phyloP scores from a whole-genome alignment of 2,329 filamentous ascomycete species.

The Diatrype stigma region DNA sequence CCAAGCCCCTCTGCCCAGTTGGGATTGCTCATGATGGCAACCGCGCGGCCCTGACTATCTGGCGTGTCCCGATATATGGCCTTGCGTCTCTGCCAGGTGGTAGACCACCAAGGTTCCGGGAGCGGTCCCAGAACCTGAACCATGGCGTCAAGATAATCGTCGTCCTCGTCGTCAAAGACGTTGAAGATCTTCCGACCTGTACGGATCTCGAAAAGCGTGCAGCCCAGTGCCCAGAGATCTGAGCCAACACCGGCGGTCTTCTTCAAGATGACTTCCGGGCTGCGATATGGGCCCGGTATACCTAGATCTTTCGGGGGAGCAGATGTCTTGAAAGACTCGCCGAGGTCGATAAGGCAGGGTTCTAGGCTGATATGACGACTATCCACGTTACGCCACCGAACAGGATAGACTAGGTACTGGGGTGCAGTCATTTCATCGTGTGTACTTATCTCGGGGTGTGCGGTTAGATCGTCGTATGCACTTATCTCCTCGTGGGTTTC shows the following conservation, averaged over 20 bases:
- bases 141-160: constrained; percentile 26
- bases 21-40: neutral
- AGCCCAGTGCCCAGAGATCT: constrained; percentile 32
- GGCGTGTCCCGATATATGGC: constrained; percentile 19
- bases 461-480: no score
- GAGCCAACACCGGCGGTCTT: constrained; percentile 12
- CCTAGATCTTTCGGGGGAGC: constrained; percentile 16
- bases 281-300: constrained; percentile 24
- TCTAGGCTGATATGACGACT: constrained; percentile 2
- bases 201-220: constrained; percentile 30
- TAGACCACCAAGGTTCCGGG: constrained; percentile 26
- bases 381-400: constrained; percentile 10
- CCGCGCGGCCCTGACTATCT: constrained; percentile 6
- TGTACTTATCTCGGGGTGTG: no score
- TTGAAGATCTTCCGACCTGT: constrained; percentile 25
- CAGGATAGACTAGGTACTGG: constrained; percentile 18
- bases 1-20: neutral
- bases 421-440: constrained; percentile 14
- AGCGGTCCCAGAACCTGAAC: constrained; percentile 27
- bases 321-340: constrained; percentile 14
- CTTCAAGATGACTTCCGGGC: constrained; percentile 25
- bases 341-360: constrained; percentile 17
- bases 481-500: constrained; percentile 7
- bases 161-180: constrained; percentile 20
- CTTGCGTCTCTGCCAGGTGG: constrained; percentile 20